A percentile compares a stretch with the other conserved stretches of the same genome.
phyloP scores from a whole-genome alignment of 179 eudicot species.

The Actinidia chinensis region DNA sequence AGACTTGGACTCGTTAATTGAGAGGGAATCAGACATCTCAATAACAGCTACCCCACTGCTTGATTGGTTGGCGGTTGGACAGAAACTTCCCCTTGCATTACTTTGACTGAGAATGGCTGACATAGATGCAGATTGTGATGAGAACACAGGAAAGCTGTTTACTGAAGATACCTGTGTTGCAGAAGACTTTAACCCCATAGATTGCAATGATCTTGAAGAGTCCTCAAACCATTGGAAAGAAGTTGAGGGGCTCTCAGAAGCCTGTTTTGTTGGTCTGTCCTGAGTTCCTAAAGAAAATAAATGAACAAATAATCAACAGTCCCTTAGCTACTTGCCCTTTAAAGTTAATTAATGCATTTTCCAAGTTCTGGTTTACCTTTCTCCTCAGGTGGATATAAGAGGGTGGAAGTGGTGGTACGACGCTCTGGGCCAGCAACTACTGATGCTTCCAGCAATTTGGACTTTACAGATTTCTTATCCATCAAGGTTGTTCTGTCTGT shows the following conservation, averaged over 20 bases:
- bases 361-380: slow-evolving; percentile 41
- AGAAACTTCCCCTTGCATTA: slow-evolving; percentile 10
- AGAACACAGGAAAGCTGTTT: slow-evolving; percentile 21
- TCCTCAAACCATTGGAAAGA: slow-evolving; percentile 34
- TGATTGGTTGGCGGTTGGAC: slow-evolving; percentile 28
- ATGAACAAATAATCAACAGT: slow-evolving; percentile 5
- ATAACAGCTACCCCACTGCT: slow-evolving; percentile 19
- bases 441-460: slow-evolving; percentile 37
- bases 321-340: background rate
- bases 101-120: slow-evolving; percentile 11
- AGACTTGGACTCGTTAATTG: slow-evolving; percentile 23
- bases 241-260: slow-evolving; percentile 36
- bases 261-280: slow-evolving; percentile 34
- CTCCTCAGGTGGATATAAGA: slow-evolving; percentile 30
- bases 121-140: slow-evolving; percentile 28
- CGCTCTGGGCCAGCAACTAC: slow-evolving; percentile 30
- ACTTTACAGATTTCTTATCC: slow-evolving; percentile 38
- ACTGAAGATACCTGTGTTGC: slow-evolving; percentile 28
- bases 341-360: background rate
- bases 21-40: slow-evolving; percentile 25
- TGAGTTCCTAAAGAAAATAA: slow-evolving; percentile 41
- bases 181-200: slow-evolving; percentile 23
- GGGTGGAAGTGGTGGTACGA: slow-evolving; percentile 27
- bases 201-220: slow-evolving; percentile 29
- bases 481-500: slow-evolving; percentile 36